Evolutionary conservation across 768 basidiomycete genomes (phyloP).

Genomic region (Naganishia randhawae): DNA sequence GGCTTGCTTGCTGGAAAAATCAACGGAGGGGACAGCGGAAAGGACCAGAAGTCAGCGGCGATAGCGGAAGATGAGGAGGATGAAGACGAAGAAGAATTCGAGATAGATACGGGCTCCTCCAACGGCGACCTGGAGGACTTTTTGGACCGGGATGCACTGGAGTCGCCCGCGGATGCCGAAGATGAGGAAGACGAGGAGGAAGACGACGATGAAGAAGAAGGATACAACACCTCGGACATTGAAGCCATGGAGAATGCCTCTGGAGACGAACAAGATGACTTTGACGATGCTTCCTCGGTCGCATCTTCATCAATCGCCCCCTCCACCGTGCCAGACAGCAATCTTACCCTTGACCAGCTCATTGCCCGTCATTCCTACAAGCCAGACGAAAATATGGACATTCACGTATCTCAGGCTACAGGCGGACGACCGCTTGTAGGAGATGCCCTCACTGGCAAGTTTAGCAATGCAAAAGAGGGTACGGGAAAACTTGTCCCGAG

Average conservation of each 20-base stretch:
- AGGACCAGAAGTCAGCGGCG: background rate
- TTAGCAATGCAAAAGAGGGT: slow-evolving; percentile 44
- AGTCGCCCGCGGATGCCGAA: slow-evolving; percentile 32
- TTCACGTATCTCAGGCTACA: slow-evolving; percentile 15
- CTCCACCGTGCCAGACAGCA: slow-evolving; percentile 16
- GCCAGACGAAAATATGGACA: slow-evolving; percentile 32
- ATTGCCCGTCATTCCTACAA: slow-evolving; percentile 47
- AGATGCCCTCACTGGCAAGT: slow-evolving; percentile 35
- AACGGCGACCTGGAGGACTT: slow-evolving; percentile 30
- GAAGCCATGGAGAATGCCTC: slow-evolving; percentile 43
- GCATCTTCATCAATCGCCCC: slow-evolving; percentile 30
- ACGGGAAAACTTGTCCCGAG: slow-evolving; percentile 39
- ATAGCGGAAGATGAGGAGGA: slow-evolving; percentile 34
- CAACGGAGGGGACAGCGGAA: background rate
- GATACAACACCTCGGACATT: slow-evolving; percentile 52
- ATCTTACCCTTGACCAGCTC: slow-evolving; percentile 39
- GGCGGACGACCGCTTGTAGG: slow-evolving; percentile 28
- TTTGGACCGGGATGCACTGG: slow-evolving; percentile 8
- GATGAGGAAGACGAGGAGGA: slow-evolving; percentile 32
- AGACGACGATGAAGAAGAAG: slow-evolving; percentile 45
- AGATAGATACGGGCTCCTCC: slow-evolving; percentile 27
- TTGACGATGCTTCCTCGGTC: slow-evolving; percentile 34
- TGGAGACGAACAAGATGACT: slow-evolving; percentile 27
- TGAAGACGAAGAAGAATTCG: slow-evolving; percentile 35
- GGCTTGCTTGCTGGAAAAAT: background rate